Base-by-base conservation (phyloP, 306 rosid genomes). In the Malus orientalis region DNA sequence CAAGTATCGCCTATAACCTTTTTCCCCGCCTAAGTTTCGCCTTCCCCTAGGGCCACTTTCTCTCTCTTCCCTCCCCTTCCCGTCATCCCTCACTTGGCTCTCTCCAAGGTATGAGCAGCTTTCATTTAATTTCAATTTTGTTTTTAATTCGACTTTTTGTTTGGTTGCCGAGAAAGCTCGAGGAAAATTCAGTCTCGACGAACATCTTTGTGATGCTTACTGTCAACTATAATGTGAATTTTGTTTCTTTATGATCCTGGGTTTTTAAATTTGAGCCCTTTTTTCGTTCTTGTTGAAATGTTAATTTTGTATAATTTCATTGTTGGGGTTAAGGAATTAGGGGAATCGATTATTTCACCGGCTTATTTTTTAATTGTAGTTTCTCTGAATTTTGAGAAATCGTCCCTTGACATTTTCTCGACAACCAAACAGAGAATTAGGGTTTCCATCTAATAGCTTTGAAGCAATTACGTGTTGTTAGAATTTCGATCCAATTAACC, bases 341-440 rank as follows among this genome's bases (percentile, higher is more conserved):
- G 20, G 11, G 20, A 49, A 49, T 49, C 20, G 55, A 51, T 51
- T 16, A 51, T 16, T 16, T 16, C 2, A 51, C 20, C 68, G 32
- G 1, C 44, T 30, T 30, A 11, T 63, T 7, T 29, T 36, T 30
- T 22, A 30, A 22, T 16, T 15, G 27, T 29, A 7, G 15, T 42
- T 14, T 60, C 73, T 19, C 38, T 44, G 55, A 3, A 32, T 66
- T 40, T 57, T 30, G 14, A 29, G 38, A 20, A 58, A 63, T 63
- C 6, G 5, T 38, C 64, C 53, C 16, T 12, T 25, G 11, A 58
- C 7, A 6, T 49, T 74, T 64, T 75, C 67, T 19, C 36, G 16
- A n/a, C 68, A 59, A 47, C 84, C 87, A 83, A 85, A 73, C 87
- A 69, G 61, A 51, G 14, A 13, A 10, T 30, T 8, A 20, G 32